Evolutionary conservation across 2,329 filamentous ascomycete species (phyloP).

Genomic region (Sordariomycetes sp.): DNA sequence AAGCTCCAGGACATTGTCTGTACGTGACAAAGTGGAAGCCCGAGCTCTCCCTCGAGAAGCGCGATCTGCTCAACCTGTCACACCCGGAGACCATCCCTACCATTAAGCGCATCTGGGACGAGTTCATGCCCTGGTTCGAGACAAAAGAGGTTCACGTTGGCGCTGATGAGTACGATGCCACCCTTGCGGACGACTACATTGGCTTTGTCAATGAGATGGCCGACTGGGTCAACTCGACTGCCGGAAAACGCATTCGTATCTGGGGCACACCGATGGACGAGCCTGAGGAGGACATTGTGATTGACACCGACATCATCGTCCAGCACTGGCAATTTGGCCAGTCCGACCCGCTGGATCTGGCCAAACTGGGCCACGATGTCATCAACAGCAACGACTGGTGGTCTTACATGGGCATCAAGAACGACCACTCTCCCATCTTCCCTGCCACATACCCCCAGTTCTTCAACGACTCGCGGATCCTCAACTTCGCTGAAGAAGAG

Average conservation of each 20-base stretch:
- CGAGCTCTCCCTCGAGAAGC: slow-evolving; percentile 33
- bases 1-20: slow-evolving; percentile 42
- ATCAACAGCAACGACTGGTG: slow-evolving; percentile 41
- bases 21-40: slow-evolving; percentile 47
- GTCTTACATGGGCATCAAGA: slow-evolving; percentile 47
- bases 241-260: slow-evolving; percentile 36
- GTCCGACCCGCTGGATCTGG: slow-evolving; percentile 31
- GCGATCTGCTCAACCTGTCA: slow-evolving; percentile 29
- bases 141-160: slow-evolving; percentile 45
- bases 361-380: slow-evolving; percentile 23
- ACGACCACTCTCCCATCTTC: slow-evolving; percentile 35
- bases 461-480: slow-evolving; percentile 30
- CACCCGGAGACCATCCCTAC: slow-evolving; percentile 43
- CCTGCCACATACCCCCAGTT: slow-evolving; percentile 36
- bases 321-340: slow-evolving; percentile 41
- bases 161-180: slow-evolving; percentile 41
- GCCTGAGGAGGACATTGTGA: slow-evolving; percentile 26
- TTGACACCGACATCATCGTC: slow-evolving; percentile 27
- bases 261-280: slow-evolving; percentile 42
- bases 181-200: slow-evolving; percentile 37
- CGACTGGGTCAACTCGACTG: slow-evolving; percentile 32
- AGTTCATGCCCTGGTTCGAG: slow-evolving; percentile 46
- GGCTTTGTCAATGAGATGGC: slow-evolving; percentile 34
- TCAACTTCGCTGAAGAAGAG: slow-evolving; percentile 30
- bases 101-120: slow-evolving; percentile 39